Evolutionary conservation across 306 rosid genomes (phyloP).

Genomic region (Trifolium pratense): DNA sequence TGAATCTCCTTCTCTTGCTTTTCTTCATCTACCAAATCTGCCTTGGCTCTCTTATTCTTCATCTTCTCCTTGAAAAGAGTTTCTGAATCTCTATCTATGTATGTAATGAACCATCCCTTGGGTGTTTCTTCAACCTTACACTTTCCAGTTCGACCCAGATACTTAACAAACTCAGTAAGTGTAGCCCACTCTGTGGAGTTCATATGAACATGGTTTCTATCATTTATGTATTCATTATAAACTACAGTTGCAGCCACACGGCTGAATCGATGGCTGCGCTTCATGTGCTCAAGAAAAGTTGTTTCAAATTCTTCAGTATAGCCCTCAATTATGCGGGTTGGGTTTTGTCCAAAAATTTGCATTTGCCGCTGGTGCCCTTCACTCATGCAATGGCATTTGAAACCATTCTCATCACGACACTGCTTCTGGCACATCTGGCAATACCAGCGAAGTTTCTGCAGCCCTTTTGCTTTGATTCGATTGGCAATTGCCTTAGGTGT

Average conservation of each 20-base stretch:
- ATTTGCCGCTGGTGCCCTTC: slow-evolving; percentile 96
- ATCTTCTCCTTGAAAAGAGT: slow-evolving; percentile 79
- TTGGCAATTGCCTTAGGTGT: slow-evolving; percentile 94
- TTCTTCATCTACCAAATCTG: slow-evolving; percentile 83
- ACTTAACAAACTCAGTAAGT: slow-evolving; percentile 81
- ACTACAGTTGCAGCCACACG: slow-evolving; percentile 93
- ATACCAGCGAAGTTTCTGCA: slow-evolving; percentile 95
- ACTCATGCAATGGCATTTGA: slow-evolving; percentile 94
- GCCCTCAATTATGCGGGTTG: slow-evolving; percentile 72
- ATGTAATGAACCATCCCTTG: slow-evolving; percentile 94
- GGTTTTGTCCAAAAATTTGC: slow-evolving; percentile 85
- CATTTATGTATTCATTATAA: slow-evolving; percentile 84
- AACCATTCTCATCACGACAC: slow-evolving; percentile 94
- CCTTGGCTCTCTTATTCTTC: slow-evolving; percentile 69
- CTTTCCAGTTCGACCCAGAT: slow-evolving; percentile 80
- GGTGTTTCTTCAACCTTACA: slow-evolving; percentile 95
- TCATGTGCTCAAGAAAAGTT: slow-evolving; percentile 78
- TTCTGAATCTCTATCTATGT: slow-evolving; percentile 78
- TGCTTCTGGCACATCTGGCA: slow-evolving; percentile 99
- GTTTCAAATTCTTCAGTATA: slow-evolving; percentile 82
- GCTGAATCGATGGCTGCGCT: slow-evolving; percentile 85
- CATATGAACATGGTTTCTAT: slow-evolving; percentile 88
- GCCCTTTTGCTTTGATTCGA: slow-evolving; percentile 87
- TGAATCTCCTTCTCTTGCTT: slow-evolving; percentile 85
- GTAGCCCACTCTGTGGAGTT: slow-evolving; percentile 86